Evolutionary conservation across 306 rosid species (phyloP).

Genomic region (Prunus armeniaca): DNA sequence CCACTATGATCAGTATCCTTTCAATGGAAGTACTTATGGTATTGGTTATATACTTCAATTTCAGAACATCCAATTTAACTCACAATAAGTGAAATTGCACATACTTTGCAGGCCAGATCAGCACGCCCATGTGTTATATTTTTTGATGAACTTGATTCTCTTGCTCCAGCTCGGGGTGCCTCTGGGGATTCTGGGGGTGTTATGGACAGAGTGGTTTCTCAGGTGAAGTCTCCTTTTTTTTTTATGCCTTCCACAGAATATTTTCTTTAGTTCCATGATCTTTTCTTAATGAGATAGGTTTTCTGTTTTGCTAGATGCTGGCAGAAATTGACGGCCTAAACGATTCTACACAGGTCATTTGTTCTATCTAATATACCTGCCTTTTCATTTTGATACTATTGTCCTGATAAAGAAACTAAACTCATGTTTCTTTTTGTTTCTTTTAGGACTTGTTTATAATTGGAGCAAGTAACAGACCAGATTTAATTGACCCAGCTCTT

Average conservation of each 20-base stretch:
- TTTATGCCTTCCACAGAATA: neutral
- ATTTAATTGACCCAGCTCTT: constrained; percentile 95
- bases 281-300: constrained; percentile 25
- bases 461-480: constrained; percentile 98
- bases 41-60: neutral
- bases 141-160: constrained; percentile 95
- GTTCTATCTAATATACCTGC: neutral
- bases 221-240: constrained; percentile 48
- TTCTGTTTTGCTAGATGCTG: constrained; percentile 68
- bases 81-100: neutral
- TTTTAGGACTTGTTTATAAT: constrained; percentile 85
- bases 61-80: constrained; percentile 11
- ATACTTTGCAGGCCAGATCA: constrained; percentile 73
- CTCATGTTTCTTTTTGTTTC: constrained; percentile 27
- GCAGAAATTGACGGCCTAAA: constrained; percentile 93
- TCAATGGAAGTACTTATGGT: constrained; percentile 12
- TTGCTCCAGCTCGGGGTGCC: constrained; percentile 97
- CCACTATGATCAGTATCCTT: constrained; percentile 20
- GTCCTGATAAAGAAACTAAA: constrained; percentile 7
- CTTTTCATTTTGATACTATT: neutral
- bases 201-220: constrained; percentile 98
- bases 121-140: constrained; percentile 97
- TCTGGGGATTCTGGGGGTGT: constrained; percentile 98
- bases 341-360: constrained; percentile 81
- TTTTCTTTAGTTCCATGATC: constrained; percentile 15